Evolutionary conservation across 805 yeast species (phyloP).

Genomic region (Osmozyma mogii): DNA sequence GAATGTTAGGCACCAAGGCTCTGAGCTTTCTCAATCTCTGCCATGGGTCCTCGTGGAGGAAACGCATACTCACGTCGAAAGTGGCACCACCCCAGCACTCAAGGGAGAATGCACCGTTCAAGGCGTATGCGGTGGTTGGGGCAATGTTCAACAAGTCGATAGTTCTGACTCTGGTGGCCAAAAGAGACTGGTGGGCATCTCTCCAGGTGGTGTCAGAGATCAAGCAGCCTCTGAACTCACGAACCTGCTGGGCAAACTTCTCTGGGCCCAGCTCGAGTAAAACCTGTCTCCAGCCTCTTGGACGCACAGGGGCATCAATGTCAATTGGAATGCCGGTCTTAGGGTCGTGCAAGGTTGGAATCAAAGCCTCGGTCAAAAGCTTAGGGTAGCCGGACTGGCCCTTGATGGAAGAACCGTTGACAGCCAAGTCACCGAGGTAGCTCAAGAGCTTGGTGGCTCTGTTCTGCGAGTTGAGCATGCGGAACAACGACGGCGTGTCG

Average conservation of each 20-base stretch:
- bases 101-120: conserved; percentile 84
- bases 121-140: conserved; percentile 85
- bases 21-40: conserved; percentile 84
- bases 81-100: conserved; percentile 99
- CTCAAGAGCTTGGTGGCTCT: conserved; percentile 91
- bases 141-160: conserved; percentile 88
- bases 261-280: conserved; percentile 81
- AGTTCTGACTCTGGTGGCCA: conserved; percentile 97
- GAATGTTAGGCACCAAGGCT: conserved; percentile 91
- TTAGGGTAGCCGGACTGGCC: conserved; percentile 95
- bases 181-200: conserved; percentile 96
- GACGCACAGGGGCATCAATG: conserved; percentile 44
- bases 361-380: conserved; percentile 61
- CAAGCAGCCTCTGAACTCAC: conserved; percentile 77
- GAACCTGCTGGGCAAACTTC: conserved; percentile 80
- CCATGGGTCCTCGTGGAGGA: conserved; percentile 99
- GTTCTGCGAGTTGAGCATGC: conserved; percentile 90
- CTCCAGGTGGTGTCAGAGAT: conserved; percentile 99
- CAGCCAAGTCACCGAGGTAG: conserved; percentile 88
- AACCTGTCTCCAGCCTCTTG: conserved; percentile 89
- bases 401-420: conserved; percentile 91
- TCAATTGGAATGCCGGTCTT: conserved; percentile 52
- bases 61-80: conserved; percentile 97
- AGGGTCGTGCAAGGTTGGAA: conserved; percentile 65
- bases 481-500: conserved; percentile 93